A percentile compares a stretch with the other conserved stretches of the same genome.
phyloP scores from a whole-genome alignment of 257 asterid genomes.

The Datura wrightii region DNA sequence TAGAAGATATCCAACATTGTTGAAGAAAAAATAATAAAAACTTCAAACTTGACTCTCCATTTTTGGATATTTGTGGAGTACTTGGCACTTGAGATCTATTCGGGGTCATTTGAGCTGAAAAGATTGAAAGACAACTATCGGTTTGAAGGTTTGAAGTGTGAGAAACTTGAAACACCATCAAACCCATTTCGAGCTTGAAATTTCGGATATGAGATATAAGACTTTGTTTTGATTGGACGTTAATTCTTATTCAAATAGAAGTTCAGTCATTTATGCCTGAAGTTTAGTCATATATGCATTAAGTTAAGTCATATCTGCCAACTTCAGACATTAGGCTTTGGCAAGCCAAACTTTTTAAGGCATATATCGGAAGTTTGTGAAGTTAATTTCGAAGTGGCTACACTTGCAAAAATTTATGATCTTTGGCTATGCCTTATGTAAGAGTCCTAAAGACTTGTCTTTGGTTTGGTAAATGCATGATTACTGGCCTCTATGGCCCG shows the following conservation, averaged over 20 bases:
- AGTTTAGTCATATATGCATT: not conserved
- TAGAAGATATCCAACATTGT: not conserved
- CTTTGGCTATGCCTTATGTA: not conserved
- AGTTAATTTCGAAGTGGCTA: not conserved
- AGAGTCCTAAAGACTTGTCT: not conserved
- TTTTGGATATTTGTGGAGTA: conserved; percentile 15
- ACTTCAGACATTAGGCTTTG: not conserved
- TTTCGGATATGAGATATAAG: not conserved
- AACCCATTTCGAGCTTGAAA: not conserved
- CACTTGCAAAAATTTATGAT: not conserved
- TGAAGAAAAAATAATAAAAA: not conserved
- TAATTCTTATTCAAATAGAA: not conserved
- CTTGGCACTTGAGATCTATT: not conserved
- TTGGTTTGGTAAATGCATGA: not conserved
- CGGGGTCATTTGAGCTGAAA: not conserved
- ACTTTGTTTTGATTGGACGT: not conserved
- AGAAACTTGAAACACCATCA: not conserved
- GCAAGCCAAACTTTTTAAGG: not conserved
- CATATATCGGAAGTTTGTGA: not conserved
- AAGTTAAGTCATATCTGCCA: not conserved
- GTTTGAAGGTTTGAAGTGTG: not conserved
- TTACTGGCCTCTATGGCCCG: not conserved
- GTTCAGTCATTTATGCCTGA: not conserved
- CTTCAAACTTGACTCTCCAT: not conserved
- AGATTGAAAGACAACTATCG: not conserved